Conservation (phyloP, 1,284 basidiomycete genomes). For the Coriolopsis trogii region DNA sequence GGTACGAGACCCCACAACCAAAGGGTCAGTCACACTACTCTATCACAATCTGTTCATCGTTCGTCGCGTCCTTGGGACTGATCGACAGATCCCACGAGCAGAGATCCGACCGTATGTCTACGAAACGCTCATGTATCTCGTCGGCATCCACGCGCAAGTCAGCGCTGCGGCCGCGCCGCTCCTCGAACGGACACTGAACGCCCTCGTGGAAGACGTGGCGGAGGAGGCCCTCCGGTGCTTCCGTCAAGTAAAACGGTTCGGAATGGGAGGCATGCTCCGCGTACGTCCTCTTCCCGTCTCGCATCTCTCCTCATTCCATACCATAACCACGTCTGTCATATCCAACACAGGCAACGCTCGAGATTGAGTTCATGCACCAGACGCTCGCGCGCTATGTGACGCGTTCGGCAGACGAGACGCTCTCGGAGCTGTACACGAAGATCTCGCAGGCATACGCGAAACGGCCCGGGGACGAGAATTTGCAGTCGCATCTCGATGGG, state of each 20-base stretch:
- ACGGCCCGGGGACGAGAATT: conserved; percentile 77
- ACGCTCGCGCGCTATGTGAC: conserved; percentile 90
- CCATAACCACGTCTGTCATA: background rate
- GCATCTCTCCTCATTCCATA: background rate
- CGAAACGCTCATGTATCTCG: conserved; percentile 85
- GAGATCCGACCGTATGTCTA: conserved; percentile 97
- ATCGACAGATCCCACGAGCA: conserved; percentile 32
- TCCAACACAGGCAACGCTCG: conserved; percentile 82
- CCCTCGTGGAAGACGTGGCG: conserved; percentile 84
- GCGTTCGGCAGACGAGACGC: conserved; percentile 74
- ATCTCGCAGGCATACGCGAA: conserved; percentile 92
- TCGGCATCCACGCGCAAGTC: conserved; percentile 92
- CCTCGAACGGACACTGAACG: conserved; percentile 80
- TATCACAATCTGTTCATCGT: background rate
- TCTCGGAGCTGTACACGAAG: conserved; percentile 92
- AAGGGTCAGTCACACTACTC: conserved; percentile 59
- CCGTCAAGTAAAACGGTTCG: conserved; percentile 85
- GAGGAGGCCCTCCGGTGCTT: conserved; percentile 84
- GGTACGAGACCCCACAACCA: conserved; percentile 89
- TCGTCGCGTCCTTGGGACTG: background rate
- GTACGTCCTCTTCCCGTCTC: conserved; percentile 48
- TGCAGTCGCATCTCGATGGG: conserved; percentile 87
- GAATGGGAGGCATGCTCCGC: conserved; percentile 98
- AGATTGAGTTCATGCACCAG: conserved; percentile 99
- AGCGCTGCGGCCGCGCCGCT: conserved; percentile 78